A percentile compares a stretch with the other conserved stretches of the same genome.
phyloP scores from a whole-genome alignment of 768 basidiomycete species.

The Xanthoconium purpureum region DNA sequence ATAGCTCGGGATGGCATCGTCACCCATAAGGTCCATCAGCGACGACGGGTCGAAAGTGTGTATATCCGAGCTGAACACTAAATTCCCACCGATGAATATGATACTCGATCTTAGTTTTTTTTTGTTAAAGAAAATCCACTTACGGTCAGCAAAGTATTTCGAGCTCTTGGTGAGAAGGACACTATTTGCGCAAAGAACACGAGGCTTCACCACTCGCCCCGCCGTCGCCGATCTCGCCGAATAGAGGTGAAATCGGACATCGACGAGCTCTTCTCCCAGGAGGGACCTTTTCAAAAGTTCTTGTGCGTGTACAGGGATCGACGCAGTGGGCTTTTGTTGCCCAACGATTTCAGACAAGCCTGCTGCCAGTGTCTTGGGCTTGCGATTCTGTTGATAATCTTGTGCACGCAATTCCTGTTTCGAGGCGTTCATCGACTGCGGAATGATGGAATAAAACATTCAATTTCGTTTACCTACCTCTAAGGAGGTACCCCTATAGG shows the following conservation, averaged over 20 bases:
- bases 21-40: conserved; percentile 5
- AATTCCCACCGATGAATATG: background rate
- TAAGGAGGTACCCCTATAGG: too few relatives aligned
- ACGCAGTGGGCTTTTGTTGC: too few relatives aligned
- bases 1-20: conserved; percentile 7
- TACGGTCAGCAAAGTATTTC: conserved; percentile 27
- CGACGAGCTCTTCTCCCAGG: conserved; percentile 26
- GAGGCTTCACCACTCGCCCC: conserved; percentile 14
- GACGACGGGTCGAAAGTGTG: conserved; percentile 3
- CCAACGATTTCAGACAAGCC: too few relatives aligned
- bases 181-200: conserved; percentile 30
- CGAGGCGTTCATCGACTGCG: too few relatives aligned
- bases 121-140: background rate
- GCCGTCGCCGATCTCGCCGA: conserved; percentile 10
- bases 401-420: too few relatives aligned
- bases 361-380: too few relatives aligned
- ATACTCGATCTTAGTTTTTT: background rate
- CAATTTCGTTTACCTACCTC: too few relatives aligned
- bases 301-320: conserved; percentile 5
- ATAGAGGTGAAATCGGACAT: conserved; percentile 32
- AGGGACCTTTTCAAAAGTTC: conserved; percentile 24
- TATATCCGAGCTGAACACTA: conserved; percentile 13
- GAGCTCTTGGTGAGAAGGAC: conserved; percentile 23
- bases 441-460: too few relatives aligned
- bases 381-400: too few relatives aligned